phyloP scores from a whole-genome alignment of 2,329 filamentous ascomycete genomes.

The Pseudogymnoascus sp. region DNA sequence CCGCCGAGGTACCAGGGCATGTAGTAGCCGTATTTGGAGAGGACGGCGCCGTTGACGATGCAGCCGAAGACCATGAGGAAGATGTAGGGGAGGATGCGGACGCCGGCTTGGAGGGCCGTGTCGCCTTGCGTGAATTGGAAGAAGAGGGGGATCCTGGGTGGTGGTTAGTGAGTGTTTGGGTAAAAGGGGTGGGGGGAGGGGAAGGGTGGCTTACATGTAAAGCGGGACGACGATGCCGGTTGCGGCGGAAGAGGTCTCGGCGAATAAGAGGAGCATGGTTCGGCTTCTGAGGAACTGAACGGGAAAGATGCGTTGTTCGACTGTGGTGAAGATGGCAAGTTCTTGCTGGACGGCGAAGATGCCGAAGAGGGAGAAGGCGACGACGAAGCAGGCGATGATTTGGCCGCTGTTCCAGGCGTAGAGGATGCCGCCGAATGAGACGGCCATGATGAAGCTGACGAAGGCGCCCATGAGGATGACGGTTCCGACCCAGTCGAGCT shows the following conservation, averaged over 20 bases:
- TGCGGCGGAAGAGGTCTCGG: slow-evolving; percentile 26
- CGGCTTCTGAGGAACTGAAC: slow-evolving; percentile 29
- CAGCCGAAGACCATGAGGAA: slow-evolving; percentile 28
- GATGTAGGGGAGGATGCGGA: slow-evolving; percentile 31
- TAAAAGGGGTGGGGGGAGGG: background rate
- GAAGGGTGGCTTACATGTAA: background rate
- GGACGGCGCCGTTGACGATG: slow-evolving; percentile 27
- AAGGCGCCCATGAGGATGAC: slow-evolving; percentile 26
- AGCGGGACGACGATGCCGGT: slow-evolving; percentile 19
- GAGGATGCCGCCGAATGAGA: slow-evolving; percentile 27
- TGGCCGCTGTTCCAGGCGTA: slow-evolving; percentile 25
- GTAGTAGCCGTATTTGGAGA: slow-evolving; percentile 31
- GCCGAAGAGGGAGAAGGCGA: slow-evolving; percentile 32
- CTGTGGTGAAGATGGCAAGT: slow-evolving; percentile 23
- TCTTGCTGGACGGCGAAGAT: slow-evolving; percentile 21
- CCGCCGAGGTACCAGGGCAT: slow-evolving; percentile 32
- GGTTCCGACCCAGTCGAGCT: slow-evolving; percentile 26
- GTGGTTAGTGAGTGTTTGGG: slow-evolving; percentile 36
- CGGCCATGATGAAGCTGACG: slow-evolving; percentile 27
- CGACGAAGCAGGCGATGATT: slow-evolving; percentile 31
- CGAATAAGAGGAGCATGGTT: slow-evolving; percentile 30
- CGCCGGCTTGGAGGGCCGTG: slow-evolving; percentile 36
- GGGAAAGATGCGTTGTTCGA: slow-evolving; percentile 22
- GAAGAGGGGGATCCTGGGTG: slow-evolving; percentile 38
- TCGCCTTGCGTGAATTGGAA: slow-evolving; percentile 42